Evolutionary conservation across 306 rosid species (phyloP), one percentile per base, ranked within the genome.

Genomic region (Ziziphus jujuba): DNA sequence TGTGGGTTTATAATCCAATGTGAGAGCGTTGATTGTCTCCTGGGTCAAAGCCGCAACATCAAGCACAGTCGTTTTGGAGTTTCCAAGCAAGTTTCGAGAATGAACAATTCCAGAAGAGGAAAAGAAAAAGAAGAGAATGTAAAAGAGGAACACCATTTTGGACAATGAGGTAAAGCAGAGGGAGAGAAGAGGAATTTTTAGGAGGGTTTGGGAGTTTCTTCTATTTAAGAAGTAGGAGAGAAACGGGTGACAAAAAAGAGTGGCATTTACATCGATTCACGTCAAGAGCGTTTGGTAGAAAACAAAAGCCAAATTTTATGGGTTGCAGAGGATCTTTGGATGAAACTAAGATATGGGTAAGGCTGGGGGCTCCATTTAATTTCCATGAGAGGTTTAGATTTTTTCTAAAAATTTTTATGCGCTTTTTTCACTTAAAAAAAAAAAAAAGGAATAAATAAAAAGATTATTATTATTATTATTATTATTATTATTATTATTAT

Each of bases 21-120:
- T 33, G 40, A 79, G 40, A 54, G 52, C 47, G 10, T 50, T 72
- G 10, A 31, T 56, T 10, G 85, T 78, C 2, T 59, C 74, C 22
- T 50, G 72, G 35, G 84, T 75, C 28, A 86, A 73, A 34, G 87
- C 77, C 5, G 76, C 68, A 60, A 88, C 91, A 54, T 88, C 80
- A 64, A 91, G 86, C 7, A 77, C 14, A 15, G 91, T 63, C 65
- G 91, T 85, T 61, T 76, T 73, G 24, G 72, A 23, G 58, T 6
- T 14, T 1, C 6, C 52, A 0, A 71, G 74, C 20, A 55, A 59
- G 67, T 21, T 84, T 14, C 95, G 79, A 28, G 86, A 75, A 55
- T 62, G 81, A 13, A 63, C 69, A 12, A 14, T 17, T 23, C 57
- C 73, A 15, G 69, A 49, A 63, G 55, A 5, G 12, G 15, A 66